These are phyloP conservation scores for Yamadazyma aaseri DNA, from an alignment of 1,139 yeast genomes.

Conservation along the genomic window DNA sequence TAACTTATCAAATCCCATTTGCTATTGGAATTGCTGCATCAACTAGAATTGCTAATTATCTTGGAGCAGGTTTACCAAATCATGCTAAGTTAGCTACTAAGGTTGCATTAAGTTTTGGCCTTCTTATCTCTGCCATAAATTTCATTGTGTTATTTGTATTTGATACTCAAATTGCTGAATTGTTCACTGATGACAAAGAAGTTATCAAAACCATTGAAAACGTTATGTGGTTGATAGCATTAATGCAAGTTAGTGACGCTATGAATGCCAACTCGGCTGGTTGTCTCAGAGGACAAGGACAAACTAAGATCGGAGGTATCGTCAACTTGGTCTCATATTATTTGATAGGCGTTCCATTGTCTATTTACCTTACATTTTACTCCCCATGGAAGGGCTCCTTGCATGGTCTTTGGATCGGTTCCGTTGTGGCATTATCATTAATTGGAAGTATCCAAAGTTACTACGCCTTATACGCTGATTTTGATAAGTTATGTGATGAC, in stretches of 20 bases:
- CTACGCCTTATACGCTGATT: slow-evolving; percentile 40
- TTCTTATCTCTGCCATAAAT: slow-evolving; percentile 40
- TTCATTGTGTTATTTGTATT: slow-evolving; percentile 39
- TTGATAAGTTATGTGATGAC: slow-evolving; percentile 37
- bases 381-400: slow-evolving; percentile 43
- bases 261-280: slow-evolving; percentile 62
- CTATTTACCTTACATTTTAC: slow-evolving; percentile 48
- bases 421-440: slow-evolving; percentile 48
- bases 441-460: slow-evolving; percentile 55
- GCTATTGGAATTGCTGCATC: slow-evolving; percentile 62
- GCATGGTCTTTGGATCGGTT: slow-evolving; percentile 56
- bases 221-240: slow-evolving; percentile 53
- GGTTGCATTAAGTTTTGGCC: slow-evolving; percentile 47
- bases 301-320: slow-evolving; percentile 58
- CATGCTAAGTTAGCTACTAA: slow-evolving; percentile 47
- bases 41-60: slow-evolving; percentile 57
- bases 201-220: slow-evolving; percentile 41
- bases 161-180: slow-evolving; percentile 33
- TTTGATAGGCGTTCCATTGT: slow-evolving; percentile 51
- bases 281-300: slow-evolving; percentile 56
- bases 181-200: slow-evolving; percentile 40
- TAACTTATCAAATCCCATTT: slow-evolving; percentile 54
- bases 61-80: slow-evolving; percentile 52
- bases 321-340: slow-evolving; percentile 54
- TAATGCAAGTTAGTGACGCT: slow-evolving; percentile 58